Percentiles rank a stretch among this genome's conserved stretches.
Evolutionary conservation across 2,329 filamentous ascomycete genomes (phyloP).

Genomic region (Diplocarpon mali): DNA sequence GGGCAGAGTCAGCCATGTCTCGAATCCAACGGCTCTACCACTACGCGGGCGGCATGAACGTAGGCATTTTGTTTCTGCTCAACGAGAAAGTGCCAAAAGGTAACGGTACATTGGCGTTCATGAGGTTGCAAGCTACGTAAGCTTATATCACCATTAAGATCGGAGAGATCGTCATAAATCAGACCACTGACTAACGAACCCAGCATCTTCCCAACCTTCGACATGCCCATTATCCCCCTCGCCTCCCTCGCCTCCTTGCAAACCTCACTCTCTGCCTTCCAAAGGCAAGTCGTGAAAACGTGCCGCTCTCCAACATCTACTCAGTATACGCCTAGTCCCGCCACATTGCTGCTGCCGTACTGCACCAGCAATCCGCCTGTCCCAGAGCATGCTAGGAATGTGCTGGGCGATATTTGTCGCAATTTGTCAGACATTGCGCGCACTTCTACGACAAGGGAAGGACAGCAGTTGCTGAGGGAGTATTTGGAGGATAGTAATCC

Average conservation of each 20-base stretch:
- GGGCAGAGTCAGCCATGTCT: slow-evolving; percentile 9
- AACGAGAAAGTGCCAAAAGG: slow-evolving; percentile 12
- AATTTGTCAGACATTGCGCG: slow-evolving; percentile 21
- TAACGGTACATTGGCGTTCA: slow-evolving; percentile 19
- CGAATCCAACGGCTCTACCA: slow-evolving; percentile 26
- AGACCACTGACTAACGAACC: not conserved
- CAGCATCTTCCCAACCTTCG: slow-evolving; percentile 21
- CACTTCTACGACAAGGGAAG: slow-evolving; percentile 18
- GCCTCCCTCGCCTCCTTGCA: slow-evolving; percentile 15
- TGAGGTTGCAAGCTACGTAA: slow-evolving; percentile 26
- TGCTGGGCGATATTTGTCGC: slow-evolving; percentile 25
- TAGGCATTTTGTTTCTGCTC: slow-evolving; percentile 27
- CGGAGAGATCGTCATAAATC: too few species aligned
- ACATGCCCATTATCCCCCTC: slow-evolving; percentile 25
- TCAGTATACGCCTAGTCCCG: slow-evolving; percentile 6
- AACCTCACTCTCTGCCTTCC: slow-evolving; percentile 20
- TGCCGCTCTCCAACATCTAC: slow-evolving; percentile 1
- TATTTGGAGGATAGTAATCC: slow-evolving; percentile 16
- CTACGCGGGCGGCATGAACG: slow-evolving; percentile 22
- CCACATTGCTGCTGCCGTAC: slow-evolving; percentile 20
- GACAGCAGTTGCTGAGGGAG: slow-evolving; percentile 16
- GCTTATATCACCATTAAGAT: not conserved
- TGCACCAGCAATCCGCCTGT: slow-evolving; percentile 21
- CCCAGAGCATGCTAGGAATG: slow-evolving; percentile 24
- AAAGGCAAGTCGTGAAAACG: slow-evolving; percentile 16